These are phyloP conservation scores for Ogataea nonfermentans DNA, from an alignment of 805 yeast species.

Conservation along the genomic window DNA sequence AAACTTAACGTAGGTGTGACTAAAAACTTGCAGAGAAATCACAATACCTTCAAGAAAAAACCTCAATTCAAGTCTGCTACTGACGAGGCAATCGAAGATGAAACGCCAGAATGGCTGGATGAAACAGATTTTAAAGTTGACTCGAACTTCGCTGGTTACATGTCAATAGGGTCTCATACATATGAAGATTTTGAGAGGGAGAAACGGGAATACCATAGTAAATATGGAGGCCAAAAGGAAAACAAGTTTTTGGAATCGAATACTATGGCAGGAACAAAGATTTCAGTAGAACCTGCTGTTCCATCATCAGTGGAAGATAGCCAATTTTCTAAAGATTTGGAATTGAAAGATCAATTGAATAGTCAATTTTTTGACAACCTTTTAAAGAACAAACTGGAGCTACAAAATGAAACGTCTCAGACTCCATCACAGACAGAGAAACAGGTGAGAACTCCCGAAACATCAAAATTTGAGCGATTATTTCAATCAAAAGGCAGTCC, in stretches of 20 bases:
- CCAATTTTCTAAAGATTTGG: conserved; percentile 20
- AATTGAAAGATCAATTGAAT: conserved; percentile 22
- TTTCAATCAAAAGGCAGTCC: conserved; percentile 15
- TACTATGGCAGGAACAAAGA: background rate
- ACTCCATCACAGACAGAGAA: background rate
- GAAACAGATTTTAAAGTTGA: conserved; percentile 35
- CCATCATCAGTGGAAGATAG: conserved; percentile 13
- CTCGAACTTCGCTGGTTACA: conserved; percentile 27
- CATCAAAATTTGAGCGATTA: conserved; percentile 22
- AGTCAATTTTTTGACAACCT: conserved; percentile 24
- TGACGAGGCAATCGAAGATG: conserved; percentile 21
- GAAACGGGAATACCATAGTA: conserved; percentile 22
- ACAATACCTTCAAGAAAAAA: conserved; percentile 9
- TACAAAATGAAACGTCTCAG: background rate
- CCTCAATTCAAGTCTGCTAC: background rate
- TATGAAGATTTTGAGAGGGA: conserved; percentile 33
- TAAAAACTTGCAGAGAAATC: conserved; percentile 2
- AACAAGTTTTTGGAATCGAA: conserved; percentile 4
- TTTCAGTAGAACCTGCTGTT: background rate
- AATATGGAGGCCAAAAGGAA: conserved; percentile 16
- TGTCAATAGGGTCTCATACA: conserved; percentile 25
- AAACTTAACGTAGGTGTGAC: conserved; percentile 1
- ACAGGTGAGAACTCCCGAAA: conserved; percentile 12
- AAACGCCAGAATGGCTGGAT: conserved; percentile 32
- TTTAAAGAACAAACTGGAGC: conserved; percentile 2